phyloP scores from a whole-genome alignment of 1,139 yeast genomes.

The Candida tropicalis region DNA sequence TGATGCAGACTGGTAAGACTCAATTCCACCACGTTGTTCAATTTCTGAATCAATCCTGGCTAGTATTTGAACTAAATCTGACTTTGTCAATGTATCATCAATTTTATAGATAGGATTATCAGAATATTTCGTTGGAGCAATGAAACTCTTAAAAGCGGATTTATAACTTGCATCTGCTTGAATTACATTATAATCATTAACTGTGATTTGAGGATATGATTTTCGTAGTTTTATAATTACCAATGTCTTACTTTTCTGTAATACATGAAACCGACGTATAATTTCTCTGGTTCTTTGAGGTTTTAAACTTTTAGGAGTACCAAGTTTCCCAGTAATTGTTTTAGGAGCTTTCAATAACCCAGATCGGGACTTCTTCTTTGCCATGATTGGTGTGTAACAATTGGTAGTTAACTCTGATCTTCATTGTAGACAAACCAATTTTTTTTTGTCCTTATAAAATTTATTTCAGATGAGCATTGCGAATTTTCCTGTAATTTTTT shows the following conservation, averaged over 20 bases:
- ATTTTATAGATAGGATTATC: slow-evolving; percentile 23
- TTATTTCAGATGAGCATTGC: slow-evolving; percentile 9
- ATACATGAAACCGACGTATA: slow-evolving; percentile 67
- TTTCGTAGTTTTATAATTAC: slow-evolving; percentile 34
- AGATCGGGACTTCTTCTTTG: slow-evolving; percentile 15
- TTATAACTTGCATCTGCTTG: slow-evolving; percentile 12
- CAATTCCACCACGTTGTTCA: slow-evolving; percentile 64
- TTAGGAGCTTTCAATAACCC: slow-evolving; percentile 28
- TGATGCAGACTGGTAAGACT: slow-evolving; percentile 84
- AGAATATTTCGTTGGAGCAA: slow-evolving; percentile 13
- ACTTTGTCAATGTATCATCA: slow-evolving; percentile 20
- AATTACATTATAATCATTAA: slow-evolving; percentile 26
- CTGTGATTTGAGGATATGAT: slow-evolving; percentile 13
- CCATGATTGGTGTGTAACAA: slow-evolving; percentile 14
- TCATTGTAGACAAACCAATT: too few relatives aligned
- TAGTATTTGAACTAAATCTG: slow-evolving; percentile 29
- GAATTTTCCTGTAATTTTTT: slow-evolving; percentile 6
- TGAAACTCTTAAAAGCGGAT: slow-evolving; percentile 9
- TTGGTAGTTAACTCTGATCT: too few relatives aligned
- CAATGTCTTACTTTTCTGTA: slow-evolving; percentile 52
- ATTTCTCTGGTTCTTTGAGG: slow-evolving; percentile 69
- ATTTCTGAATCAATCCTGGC: slow-evolving; percentile 65
- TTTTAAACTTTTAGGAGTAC: slow-evolving; percentile 46
- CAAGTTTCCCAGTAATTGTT: slow-evolving; percentile 32
- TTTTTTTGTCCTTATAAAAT: too few relatives aligned